A percentile compares a stretch with the other conserved stretches of the same genome.
phyloP scores from a whole-genome alignment of 2,329 filamentous ascomycete species.

The Penicillium brasilianum region DNA sequence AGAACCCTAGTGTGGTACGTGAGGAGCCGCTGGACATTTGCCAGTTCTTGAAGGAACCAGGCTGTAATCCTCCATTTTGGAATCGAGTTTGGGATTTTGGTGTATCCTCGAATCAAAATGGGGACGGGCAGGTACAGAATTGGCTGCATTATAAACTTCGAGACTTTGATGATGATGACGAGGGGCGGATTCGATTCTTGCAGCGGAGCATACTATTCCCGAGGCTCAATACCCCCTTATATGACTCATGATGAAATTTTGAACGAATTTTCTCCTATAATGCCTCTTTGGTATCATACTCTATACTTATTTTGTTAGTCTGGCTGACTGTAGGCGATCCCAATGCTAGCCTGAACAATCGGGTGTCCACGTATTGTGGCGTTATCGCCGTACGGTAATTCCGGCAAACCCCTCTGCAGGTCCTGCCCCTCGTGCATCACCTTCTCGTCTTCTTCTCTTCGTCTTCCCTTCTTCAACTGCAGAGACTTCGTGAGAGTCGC shows the following conservation, averaged over 20 bases:
- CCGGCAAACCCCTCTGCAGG: constrained; percentile 2
- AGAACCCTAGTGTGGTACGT: constrained; percentile 10
- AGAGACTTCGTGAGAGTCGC: neutral
- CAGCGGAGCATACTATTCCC: constrained; percentile 7
- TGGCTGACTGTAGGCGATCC: neutral
- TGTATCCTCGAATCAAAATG: constrained; percentile 15
- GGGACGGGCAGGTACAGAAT: constrained; percentile 5
- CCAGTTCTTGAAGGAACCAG: constrained; percentile 12
- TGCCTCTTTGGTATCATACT: neutral
- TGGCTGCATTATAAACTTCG: constrained; percentile 19
- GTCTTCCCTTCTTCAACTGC: constrained; percentile 1
- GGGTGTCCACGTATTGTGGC: neutral
- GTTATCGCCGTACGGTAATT: constrained; percentile 1
- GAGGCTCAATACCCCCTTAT: neutral
- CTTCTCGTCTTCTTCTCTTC: constrained; percentile 1
- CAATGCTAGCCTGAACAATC: constrained; percentile 1
- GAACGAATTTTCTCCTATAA: neutral
- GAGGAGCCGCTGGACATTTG: constrained; percentile 2
- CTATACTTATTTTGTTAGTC: too few species aligned
- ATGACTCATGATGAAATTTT: neutral
- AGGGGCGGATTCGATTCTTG: constrained; percentile 8
- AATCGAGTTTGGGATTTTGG: constrained; percentile 19
- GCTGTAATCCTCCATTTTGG: constrained; percentile 11
- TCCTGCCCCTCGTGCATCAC: neutral
- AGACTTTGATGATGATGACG: constrained; percentile 7